These are phyloP conservation scores for Teratosphaeria nubilosa DNA, from an alignment of 2,329 filamentous ascomycete species.

Conservation along the genomic window DNA sequence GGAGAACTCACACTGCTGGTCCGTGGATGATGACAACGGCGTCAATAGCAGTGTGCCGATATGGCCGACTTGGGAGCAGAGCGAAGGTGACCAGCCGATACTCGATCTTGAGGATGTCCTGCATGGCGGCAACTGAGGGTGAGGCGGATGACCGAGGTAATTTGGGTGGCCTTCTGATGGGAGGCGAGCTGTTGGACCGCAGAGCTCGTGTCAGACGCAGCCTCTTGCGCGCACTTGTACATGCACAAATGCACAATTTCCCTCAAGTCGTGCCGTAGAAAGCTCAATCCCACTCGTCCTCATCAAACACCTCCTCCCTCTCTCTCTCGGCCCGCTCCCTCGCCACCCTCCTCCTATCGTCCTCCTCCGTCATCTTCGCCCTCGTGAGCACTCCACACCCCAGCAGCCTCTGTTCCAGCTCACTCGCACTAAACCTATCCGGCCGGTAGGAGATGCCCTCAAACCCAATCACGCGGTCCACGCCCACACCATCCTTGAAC, in stretches of 20 bases:
- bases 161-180: neutral
- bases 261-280: neutral
- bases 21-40: neutral
- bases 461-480: slow-evolving; percentile 49
- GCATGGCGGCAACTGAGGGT: neutral
- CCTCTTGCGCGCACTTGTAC: too few relatives aligned
- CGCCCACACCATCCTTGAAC: slow-evolving; percentile 45
- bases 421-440: slow-evolving; percentile 45
- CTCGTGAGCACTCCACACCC: slow-evolving; percentile 42
- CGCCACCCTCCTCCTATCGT: slow-evolving; percentile 26
- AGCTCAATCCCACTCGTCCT: slow-evolving; percentile 38
- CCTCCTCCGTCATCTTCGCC: slow-evolving; percentile 40
- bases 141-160: neutral
- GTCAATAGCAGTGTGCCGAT: neutral
- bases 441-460: slow-evolving; percentile 45
- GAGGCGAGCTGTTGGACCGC: neutral
- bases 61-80: neutral
- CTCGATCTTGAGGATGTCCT: neutral
- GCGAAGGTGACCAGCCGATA: neutral
- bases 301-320: slow-evolving; percentile 33
- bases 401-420: slow-evolving; percentile 44
- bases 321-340: slow-evolving; percentile 20
- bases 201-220: too few relatives aligned
- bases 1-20: neutral
- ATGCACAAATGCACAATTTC: too few relatives aligned